Conservation (phyloP, 2,329 filamentous ascomycete species). For the Coleophoma cylindrospora region DNA sequence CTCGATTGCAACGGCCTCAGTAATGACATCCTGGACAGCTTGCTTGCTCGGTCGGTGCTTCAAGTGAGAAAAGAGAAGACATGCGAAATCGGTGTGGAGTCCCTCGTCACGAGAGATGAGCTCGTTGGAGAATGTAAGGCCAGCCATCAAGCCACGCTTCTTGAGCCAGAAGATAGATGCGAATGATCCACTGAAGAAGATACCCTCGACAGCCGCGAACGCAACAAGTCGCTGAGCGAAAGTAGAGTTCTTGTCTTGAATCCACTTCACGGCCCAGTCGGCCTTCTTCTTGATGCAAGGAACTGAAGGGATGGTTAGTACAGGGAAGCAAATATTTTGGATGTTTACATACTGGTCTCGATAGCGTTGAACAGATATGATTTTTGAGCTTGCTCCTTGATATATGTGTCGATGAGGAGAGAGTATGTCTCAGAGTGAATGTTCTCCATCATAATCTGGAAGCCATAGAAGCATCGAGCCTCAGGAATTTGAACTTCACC, state of each 20-base stretch:
- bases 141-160: constrained; percentile 99
- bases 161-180: constrained; percentile 99
- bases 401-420: constrained; percentile 97
- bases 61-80: constrained; percentile 94
- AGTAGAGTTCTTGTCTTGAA: constrained; percentile 85
- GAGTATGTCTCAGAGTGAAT: constrained; percentile 99
- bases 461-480: constrained; percentile 99
- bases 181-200: constrained; percentile 99
- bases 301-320: constrained; percentile 45
- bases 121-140: constrained; percentile 98
- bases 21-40: constrained; percentile 81
- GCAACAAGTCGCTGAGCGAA: constrained; percentile 95
- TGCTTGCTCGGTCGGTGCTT: constrained; percentile 84
- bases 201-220: constrained; percentile 96
- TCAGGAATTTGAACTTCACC: constrained; percentile 95
- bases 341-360: constrained; percentile 72
- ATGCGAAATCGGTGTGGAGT: constrained; percentile 98
- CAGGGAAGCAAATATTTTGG: not conserved
- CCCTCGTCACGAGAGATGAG: constrained; percentile 99
- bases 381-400: constrained; percentile 94
- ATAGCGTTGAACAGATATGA: constrained; percentile 97
- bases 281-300: constrained; percentile 98
- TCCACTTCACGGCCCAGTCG: constrained; percentile 96
- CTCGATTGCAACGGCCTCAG: constrained; percentile 89
- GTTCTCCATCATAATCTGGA: constrained; percentile 99